Evolutionary conservation across 306 rosid species (phyloP), one percentile per base, ranked within the genome.

Genomic region (Carpinus viminea): DNA sequence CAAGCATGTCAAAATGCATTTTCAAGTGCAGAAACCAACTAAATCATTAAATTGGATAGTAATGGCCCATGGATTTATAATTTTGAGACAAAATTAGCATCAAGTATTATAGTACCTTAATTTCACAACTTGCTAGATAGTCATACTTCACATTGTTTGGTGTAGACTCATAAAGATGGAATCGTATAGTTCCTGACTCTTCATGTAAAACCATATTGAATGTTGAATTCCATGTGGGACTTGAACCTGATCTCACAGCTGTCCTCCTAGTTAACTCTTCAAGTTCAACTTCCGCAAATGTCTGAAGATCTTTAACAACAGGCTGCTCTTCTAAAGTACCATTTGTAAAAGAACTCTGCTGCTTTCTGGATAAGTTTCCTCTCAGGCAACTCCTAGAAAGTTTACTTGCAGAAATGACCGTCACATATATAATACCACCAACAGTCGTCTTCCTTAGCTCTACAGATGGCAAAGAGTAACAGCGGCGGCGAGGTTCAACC

Each of bases 401-500:
- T 82, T 90, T 89, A 68, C 82, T 88, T 21, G 93, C 99, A 0
- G 99, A 93, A 77, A 93, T 70, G 77, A 96, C 94, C 68, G 90
- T 90, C 70, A 93, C 87, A 69, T 91, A 86, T 82, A 93, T 83
- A 65, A 87, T 90, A 73, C 99, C 97, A 47, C 98, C 98, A 78
- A 90, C 98, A 12, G 91, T 97, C 83, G 72, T 88, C 82, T 90
- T 96, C 82, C 89, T 84, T 26, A 93, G 84, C 75, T 88, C 93
- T 66, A 83, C 87, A 0, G 97, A 90, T 77, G 98, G 98, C 87
- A 96, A 84, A 71, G 98, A 77, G 81, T 85, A 86, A 84, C 99
- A 96, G 9, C 93, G 96, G 7, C 98, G 93, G 41, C 90, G 94
- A 88, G 99, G 98, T 83, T 96, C 99, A 79, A 96, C 99, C 99